Evolutionary conservation across 2,329 filamentous ascomycete species (phyloP), one percentile per base, ranked within the genome.

Genomic region (Berkeleyomyces basicola): DNA sequence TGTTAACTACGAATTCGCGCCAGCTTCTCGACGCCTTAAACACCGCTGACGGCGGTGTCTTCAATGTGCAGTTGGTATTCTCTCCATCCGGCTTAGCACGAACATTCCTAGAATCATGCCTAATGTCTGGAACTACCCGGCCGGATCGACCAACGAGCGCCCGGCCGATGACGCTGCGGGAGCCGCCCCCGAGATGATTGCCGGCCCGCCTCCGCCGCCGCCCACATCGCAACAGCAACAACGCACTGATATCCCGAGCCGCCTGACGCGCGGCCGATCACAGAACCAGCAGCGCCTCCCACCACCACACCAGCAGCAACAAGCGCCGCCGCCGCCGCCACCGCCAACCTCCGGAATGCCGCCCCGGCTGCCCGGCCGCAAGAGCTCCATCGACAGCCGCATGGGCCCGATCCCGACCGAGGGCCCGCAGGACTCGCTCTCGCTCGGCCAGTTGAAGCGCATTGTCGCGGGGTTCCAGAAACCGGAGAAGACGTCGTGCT

Each of bases 401-500:
- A 70, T 46, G 72, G 73, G 53, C 75, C 73, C 3, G 78, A 68
- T 39, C 72, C 72, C 63, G 5, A 59, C 64, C 9, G 64, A 65
- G 51, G 64, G 61, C 6, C 64, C 60, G 16, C 63, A 64, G 33
- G 87, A 91, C 73, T 91, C 87, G 14, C 77, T 92, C 37, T 91
- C 87, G 42, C 76, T 92, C 51, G 79, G 84, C 65, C 87, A 92
- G 72, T 77, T 92, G 59, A 81, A 83, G 66, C 83, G 82, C 67
- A 81, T 91, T 61, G 85, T 91, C 16, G 82, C 83, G 66, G 87
- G 91, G 64, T 83, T 89, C 67, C 86, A 86, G 14, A 82, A 82
- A 66, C 71, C 78, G 60, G 87, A 90, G 67, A 81, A 86, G 59
- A 77, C 80, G 51, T 83, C 84, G 9, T 60, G 63, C 40, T 99